Evolutionary conservation across 2,329 filamentous ascomycete genomes (phyloP).

Genomic region (Xylariaceae sp.): DNA sequence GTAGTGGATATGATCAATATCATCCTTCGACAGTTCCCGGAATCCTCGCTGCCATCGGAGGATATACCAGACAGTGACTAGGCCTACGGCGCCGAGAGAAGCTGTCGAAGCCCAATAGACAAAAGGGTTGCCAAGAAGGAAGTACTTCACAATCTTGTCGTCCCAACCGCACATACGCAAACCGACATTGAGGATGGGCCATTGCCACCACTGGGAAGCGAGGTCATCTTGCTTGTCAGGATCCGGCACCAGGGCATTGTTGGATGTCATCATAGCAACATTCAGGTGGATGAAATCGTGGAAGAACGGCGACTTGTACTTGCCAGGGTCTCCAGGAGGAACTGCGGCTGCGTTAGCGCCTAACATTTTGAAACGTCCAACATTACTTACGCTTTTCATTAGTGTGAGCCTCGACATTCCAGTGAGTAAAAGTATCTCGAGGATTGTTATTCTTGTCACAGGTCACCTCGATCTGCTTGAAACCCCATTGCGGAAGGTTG

Average conservation of each 20-base stretch:
- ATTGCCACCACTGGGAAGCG: conserved; percentile 97
- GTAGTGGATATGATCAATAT: conserved; percentile 95
- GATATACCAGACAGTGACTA: conserved; percentile 80
- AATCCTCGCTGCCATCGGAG: conserved; percentile 96
- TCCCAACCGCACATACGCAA: conserved; percentile 99
- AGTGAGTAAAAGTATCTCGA: conserved; percentile 92
- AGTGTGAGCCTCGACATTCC: conserved; percentile 95
- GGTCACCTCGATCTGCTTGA: conserved; percentile 98
- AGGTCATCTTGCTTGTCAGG: conserved; percentile 99
- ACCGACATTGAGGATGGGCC: conserved; percentile 93
- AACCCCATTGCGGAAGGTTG: conserved; percentile 98
- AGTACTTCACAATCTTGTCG: conserved; percentile 94
- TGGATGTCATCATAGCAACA: conserved; percentile 99
- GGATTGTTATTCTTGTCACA: conserved; percentile 94
- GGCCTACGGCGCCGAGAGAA: conserved; percentile 71
- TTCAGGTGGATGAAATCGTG: conserved; percentile 98
- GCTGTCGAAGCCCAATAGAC: conserved; percentile 95
- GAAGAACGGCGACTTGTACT: conserved; percentile 95
- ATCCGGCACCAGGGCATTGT: conserved; percentile 96
- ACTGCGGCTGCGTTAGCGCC: conserved; percentile 54
- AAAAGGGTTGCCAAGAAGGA: conserved; percentile 92
- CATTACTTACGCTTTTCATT: conserved; percentile 83
- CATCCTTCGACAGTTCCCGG: conserved; percentile 73
- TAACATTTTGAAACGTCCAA: not conserved
- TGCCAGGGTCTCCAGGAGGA: conserved; percentile 82